Base-by-base conservation (phyloP, 2,329 filamentous ascomycete species). In the Falciphora oryzae region DNA sequence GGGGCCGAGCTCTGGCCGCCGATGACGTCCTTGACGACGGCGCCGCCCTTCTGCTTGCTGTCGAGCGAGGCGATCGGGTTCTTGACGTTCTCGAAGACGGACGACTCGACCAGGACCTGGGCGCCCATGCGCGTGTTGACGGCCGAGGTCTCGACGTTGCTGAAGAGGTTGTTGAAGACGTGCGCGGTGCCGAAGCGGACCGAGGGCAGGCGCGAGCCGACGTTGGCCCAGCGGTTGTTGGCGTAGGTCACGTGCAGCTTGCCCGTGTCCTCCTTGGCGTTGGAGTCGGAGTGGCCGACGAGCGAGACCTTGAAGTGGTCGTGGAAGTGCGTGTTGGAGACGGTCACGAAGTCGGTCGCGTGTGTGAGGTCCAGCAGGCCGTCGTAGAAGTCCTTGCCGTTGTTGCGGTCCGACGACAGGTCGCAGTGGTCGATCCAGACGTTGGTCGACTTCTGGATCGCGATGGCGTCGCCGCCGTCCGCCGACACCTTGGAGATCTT, bases 341-440 rank as follows among this genome's bases (percentile, higher is more conserved):
- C 72, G 64, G 82, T 88, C 65, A 89, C 74, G 70, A 77, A 89
- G 76, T 90, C 85, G 16, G 82, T 78, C 60, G 79, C 88, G 75
- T 89, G 87, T 61, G 83, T 89, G 62, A 82, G 76, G 69, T 90
- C 88, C 60, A 87, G 76, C 1, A 90, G 81, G 38, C 88, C 88
- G 65, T 90, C 88, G 72, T 88, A 90, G 77, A 83, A 88, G 77
- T 90, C 86, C 77, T 90, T 90, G 78, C 81, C 85, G 72, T 85
- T 78, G 69, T 81, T 77, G 44, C 73, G 71, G 75, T 89, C 82
- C 32, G 83, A 85, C 6, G 82, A 86, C 27, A 90, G 79, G 68
- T 90, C 87, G 72, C 81, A 80, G 77, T 90, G 88, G 76, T 90
- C 88, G 62, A 90, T 77, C 87, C 87, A 90, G 71, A 86, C 78